Percentiles rank a stretch among this genome's conserved stretches.
Conservation (phyloP, 768 basidiomycete genomes). For the Russula ochroleuca region DNA sequence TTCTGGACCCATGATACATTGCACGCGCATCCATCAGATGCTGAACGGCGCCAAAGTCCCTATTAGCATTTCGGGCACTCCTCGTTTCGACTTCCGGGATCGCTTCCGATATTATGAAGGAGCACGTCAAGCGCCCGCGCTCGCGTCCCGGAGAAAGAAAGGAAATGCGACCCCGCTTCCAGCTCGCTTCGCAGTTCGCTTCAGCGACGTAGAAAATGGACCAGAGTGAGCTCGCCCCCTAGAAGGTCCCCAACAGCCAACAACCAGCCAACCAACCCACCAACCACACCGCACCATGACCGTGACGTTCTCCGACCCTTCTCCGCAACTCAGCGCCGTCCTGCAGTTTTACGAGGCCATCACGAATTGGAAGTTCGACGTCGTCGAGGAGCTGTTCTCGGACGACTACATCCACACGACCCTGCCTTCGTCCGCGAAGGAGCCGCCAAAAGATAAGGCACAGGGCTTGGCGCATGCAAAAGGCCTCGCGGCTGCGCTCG, state of each 20-base stretch:
- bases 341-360: constrained; percentile 9
- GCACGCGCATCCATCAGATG: too few relatives aligned
- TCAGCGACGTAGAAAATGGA: not conserved
- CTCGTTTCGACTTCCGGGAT: not conserved
- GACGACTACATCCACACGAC: constrained; percentile 10
- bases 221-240: not conserved
- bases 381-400: not conserved
- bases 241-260: not conserved
- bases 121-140: not conserved
- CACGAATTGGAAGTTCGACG: constrained; percentile 8
- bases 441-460: constrained; percentile 7
- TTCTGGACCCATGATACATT: too few relatives aligned
- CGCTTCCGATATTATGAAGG: not conserved
- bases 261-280: not conserved
- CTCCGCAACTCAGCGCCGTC: constrained; percentile 15
- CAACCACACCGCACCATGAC: not conserved
- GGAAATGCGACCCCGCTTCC: not conserved
- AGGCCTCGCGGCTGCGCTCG: not conserved
- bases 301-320: not conserved
- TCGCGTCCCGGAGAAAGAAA: too few relatives aligned
- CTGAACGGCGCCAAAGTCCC: too few relatives aligned
- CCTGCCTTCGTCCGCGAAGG: constrained; percentile 4
- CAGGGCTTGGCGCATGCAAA: constrained; percentile 7
- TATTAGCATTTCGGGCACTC: not conserved
- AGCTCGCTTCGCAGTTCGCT: constrained; percentile 1